Evolutionary conservation across 306 rosid genomes (phyloP).

Genomic region (Trichosanthes truncata): DNA sequence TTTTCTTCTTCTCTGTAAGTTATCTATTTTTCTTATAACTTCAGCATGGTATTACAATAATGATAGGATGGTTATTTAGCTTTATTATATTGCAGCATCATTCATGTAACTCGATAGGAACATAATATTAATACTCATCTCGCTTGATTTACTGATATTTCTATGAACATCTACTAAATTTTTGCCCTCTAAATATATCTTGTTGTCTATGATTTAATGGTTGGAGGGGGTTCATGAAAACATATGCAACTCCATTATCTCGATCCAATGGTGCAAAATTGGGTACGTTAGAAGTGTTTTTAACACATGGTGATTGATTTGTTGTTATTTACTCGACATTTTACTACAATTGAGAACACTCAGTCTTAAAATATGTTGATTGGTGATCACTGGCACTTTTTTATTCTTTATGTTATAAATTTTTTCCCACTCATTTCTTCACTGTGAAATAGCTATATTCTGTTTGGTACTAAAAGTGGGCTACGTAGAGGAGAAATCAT

Average conservation of each 20-base stretch:
- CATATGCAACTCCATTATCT: background rate
- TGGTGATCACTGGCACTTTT: background rate
- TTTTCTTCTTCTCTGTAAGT: background rate
- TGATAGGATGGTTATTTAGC: no score
- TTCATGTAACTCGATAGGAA: background rate
- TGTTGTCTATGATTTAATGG: background rate
- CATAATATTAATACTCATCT: background rate
- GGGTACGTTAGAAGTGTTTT: background rate
- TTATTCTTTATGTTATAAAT: background rate
- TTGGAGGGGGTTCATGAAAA: background rate
- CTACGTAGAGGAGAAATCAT: background rate
- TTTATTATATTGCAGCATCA: background rate
- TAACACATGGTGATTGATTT: background rate
- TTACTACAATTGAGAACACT: background rate
- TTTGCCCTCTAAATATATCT: background rate
- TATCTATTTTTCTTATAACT: background rate
- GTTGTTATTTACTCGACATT: background rate
- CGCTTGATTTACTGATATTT: background rate
- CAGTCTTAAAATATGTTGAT: background rate
- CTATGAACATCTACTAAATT: background rate
- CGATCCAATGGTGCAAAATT: background rate
- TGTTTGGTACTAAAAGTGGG: background rate
- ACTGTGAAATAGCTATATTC: background rate
- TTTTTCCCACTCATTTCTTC: background rate
- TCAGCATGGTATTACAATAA: background rate